A percentile compares a stretch with the other conserved stretches of the same genome.
Evolutionary conservation across 1,284 basidiomycete species (phyloP).

Genomic region (Cutaneotrichosporon arboriforme): DNA sequence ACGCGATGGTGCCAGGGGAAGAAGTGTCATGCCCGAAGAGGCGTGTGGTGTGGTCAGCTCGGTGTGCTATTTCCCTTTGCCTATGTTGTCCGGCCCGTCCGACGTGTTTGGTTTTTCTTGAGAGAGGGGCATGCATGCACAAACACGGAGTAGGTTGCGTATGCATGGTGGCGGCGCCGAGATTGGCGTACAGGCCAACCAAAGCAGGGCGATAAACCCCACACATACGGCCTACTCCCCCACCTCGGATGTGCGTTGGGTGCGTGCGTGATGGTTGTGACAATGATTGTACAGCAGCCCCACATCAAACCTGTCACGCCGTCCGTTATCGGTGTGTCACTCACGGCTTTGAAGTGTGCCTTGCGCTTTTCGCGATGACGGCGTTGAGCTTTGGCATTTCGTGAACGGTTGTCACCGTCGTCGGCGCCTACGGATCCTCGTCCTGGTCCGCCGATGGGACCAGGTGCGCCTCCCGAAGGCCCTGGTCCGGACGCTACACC

Average conservation of each 20-base stretch:
- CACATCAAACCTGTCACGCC: no score
- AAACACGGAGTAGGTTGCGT: background rate
- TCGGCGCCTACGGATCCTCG: slow-evolving; percentile 11
- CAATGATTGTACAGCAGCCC: background rate
- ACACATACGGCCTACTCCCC: no score
- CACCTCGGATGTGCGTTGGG: background rate
- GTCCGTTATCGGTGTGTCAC: slow-evolving; percentile 22
- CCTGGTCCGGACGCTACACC: no score
- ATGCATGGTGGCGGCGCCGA: background rate
- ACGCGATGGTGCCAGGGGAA: slow-evolving; percentile 2
- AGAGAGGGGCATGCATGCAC: background rate
- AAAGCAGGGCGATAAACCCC: background rate
- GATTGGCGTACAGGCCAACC: background rate
- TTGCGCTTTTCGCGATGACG: slow-evolving; percentile 86
- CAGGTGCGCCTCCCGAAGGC: no score
- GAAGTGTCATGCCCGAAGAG: background rate
- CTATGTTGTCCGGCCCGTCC: no score
- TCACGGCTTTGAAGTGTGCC: slow-evolving; percentile 81
- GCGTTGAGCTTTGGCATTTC: slow-evolving; percentile 83
- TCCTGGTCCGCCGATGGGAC: no score
- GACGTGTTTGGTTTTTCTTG: no score
- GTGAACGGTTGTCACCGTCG: slow-evolving; percentile 47
- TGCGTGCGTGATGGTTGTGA: background rate
- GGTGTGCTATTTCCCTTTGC: background rate
- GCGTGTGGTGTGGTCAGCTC: background rate